phyloP scores from a whole-genome alignment of 352 stramenopile genomes.

The Lagenidium sp. region DNA sequence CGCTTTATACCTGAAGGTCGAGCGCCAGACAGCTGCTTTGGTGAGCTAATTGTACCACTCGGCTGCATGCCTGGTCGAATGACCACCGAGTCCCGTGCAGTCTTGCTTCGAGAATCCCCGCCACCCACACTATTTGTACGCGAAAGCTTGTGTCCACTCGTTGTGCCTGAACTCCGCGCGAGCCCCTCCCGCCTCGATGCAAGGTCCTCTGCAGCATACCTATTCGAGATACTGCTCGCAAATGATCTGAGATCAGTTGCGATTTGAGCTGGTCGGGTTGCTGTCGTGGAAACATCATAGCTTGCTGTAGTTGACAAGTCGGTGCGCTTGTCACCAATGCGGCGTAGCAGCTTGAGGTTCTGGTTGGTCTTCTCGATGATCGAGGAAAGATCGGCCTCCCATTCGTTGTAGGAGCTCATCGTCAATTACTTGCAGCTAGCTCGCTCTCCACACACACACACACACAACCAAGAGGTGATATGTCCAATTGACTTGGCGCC shows the following conservation, averaged over 20 bases:
- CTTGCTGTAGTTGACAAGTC: constrained; percentile 10
- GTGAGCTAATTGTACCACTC: too few relatives aligned
- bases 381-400: constrained; percentile 75
- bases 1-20: too few relatives aligned
- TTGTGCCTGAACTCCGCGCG: background rate
- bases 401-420: constrained; percentile 40
- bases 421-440: constrained; percentile 20
- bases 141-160: background rate
- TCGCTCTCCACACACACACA: background rate
- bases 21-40: too few relatives aligned
- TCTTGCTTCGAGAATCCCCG: too few relatives aligned
- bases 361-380: constrained; percentile 87
- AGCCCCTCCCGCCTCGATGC: constrained; percentile 7
- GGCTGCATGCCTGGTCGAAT: too few relatives aligned
- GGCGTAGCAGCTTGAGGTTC: constrained; percentile 76
- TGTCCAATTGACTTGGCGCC: too few relatives aligned
- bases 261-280: constrained; percentile 8
- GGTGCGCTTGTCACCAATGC: constrained; percentile 65
- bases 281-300: constrained; percentile 31
- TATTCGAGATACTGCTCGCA: constrained; percentile 3
- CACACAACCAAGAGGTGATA: background rate
- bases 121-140: background rate
- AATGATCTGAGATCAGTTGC: constrained; percentile 16
- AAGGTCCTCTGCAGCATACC: background rate
- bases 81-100: background rate